Evolutionary conservation across 352 stramenopile genomes (phyloP).

Genomic region (Phytophthora pisi): DNA sequence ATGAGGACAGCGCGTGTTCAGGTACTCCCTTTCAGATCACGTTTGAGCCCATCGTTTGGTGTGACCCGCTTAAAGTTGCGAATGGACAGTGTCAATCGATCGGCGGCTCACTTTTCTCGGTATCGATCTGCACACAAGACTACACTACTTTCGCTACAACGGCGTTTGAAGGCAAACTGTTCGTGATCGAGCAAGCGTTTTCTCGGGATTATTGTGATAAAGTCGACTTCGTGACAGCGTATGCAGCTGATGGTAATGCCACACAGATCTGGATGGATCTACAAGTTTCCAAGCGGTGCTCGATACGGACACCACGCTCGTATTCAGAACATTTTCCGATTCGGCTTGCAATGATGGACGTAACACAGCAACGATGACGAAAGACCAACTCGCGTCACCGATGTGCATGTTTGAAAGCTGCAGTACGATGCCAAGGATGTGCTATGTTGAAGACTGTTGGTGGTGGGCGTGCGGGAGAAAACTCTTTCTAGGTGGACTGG

Average conservation of each 20-base stretch:
- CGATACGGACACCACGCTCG: background rate
- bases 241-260: background rate
- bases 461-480: background rate
- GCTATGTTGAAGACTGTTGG: background rate
- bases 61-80: background rate
- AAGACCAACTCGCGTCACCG: background rate
- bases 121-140: conserved; percentile 1
- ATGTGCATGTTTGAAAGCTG: background rate
- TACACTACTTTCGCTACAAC: background rate
- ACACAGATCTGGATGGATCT: background rate
- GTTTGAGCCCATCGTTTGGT: background rate
- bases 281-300: conserved; percentile 1
- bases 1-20: conserved; percentile 3
- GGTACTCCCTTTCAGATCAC: background rate
- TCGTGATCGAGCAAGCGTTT: background rate
- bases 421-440: background rate
- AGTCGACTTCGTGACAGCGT: background rate
- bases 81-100: conserved; percentile 1
- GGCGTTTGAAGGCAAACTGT: background rate
- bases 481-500: background rate
- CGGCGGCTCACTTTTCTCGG: background rate
- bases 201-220: background rate
- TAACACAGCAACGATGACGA: background rate
- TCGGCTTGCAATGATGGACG: background rate
- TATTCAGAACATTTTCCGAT: background rate